Evolutionary conservation across 2,329 filamentous ascomycete genomes (phyloP), one percentile per base, ranked within the genome.

Genomic region (Lecanosticta acicola): DNA sequence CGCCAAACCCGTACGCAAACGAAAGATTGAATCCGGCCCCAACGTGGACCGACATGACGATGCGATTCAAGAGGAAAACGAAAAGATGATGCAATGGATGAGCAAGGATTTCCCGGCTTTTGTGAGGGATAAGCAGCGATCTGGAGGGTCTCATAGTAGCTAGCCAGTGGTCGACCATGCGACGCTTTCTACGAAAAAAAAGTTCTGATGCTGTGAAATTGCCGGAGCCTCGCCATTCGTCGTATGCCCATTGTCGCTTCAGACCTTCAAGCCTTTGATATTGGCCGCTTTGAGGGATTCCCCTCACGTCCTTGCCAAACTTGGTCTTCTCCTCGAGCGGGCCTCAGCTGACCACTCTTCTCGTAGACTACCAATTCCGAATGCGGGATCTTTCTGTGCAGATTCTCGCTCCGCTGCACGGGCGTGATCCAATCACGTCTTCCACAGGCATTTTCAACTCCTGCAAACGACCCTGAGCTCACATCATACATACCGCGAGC

Each of bases 51-150:
- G 39, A 8, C 56, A 59, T 41, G 45, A 45, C 29, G 51, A 49
- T 24, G 55, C 60, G 13, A 59, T 62, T 16, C 51, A 61, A 41
- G 53, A 60, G 45, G 42, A 56, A 41, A 60, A 63, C 46, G 51
- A 54, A n/a, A 46, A 49, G 38, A 54, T 56, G 50, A 32, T 56
- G 1, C 19, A 46, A 21, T 29, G 39, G 33, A 46, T 46, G 44
- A 41, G 42, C 16, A 17, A 37, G 11, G 24, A 29, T 29, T 11
- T 29, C 24, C 24, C 24, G 24, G 11, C 24, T 11, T 29, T 29
- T 29, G 7, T 29, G 24, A 29, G 24, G 24, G 24, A 29, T 11
- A 29, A 29, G 24, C 24, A 29, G 11, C 24, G 24, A 7, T 29
- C 24, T 29, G 5, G n/a, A n/a, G n/a, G n/a, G n/a, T n/a, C n/a